These are phyloP conservation scores for Aspergillus cristatus DNA, from an alignment of 495 filamentous ascomycete species.

Conservation along the genomic window DNA sequence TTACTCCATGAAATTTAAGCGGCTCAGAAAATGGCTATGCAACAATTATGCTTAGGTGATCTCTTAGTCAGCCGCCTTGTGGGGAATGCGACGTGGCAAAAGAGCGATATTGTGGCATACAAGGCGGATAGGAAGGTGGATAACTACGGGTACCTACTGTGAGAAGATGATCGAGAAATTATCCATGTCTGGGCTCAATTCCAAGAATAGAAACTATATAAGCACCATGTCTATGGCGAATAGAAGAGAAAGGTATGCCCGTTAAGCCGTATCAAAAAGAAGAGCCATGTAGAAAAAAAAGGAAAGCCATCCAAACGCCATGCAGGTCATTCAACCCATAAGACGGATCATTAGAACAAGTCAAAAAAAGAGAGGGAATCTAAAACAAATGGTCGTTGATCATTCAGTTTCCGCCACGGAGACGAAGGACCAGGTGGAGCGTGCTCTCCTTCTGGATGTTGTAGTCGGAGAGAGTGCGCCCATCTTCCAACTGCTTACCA, in stretches of 20 bases:
- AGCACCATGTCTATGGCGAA: constrained; percentile 10
- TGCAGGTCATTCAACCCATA: constrained; percentile 29
- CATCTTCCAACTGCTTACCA: constrained; percentile 86
- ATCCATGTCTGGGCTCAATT: neutral
- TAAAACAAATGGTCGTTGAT: neutral
- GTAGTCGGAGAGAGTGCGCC: constrained; percentile 76
- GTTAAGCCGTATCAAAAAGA: constrained; percentile 11
- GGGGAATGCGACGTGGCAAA: too few species aligned
- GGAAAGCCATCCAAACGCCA: constrained; percentile 37
- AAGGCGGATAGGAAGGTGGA: too few species aligned
- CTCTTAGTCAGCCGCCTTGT: too few species aligned
- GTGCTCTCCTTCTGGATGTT: constrained; percentile 94
- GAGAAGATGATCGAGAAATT: too few species aligned
- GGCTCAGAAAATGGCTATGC: neutral
- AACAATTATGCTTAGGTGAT: too few species aligned
- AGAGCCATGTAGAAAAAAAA: constrained; percentile 11
- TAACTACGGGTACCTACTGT: too few species aligned
- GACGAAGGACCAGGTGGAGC: constrained; percentile 77
- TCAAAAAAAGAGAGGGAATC: constrained; percentile 13
- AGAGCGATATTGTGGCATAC: too few species aligned
- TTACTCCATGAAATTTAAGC: neutral
- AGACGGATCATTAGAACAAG: constrained; percentile 11
- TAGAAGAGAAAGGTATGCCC: constrained; percentile 26
- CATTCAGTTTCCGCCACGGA: constrained; percentile 66
- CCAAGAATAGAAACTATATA: constrained; percentile 9